Percentiles rank a stretch among this genome's conserved stretches.
Evolutionary conservation across 1,139 yeast species (phyloP).

Genomic region (Kodamaea suecica): DNA sequence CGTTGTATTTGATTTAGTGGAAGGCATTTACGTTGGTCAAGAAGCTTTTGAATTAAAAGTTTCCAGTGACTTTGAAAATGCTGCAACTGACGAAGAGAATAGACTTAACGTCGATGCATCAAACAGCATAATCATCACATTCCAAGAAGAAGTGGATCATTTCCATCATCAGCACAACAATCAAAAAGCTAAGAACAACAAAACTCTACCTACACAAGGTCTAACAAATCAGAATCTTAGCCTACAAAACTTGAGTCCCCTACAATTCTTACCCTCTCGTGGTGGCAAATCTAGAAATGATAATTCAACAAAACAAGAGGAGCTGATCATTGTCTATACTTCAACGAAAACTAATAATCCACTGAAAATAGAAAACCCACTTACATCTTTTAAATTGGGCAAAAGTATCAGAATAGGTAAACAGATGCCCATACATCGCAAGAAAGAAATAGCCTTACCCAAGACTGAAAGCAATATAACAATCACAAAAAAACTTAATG

Average conservation of each 20-base stretch:
- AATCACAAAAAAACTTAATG: constrained; percentile 4
- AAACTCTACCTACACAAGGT: constrained; percentile 5
- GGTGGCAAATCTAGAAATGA: constrained; percentile 6
- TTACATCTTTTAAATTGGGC: constrained; percentile 36
- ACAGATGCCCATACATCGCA: constrained; percentile 25
- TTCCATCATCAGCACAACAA: constrained; percentile 9
- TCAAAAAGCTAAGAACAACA: constrained; percentile 4
- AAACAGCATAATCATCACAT: constrained; percentile 33
- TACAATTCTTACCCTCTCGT: constrained; percentile 10
- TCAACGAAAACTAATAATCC: constrained; percentile 22
- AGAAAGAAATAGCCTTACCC: constrained; percentile 8
- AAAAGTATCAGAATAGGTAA: constrained; percentile 34
- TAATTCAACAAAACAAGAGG: constrained; percentile 17
- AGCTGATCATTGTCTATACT: constrained; percentile 38
- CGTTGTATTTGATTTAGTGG: constrained; percentile 53
- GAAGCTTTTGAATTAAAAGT: constrained; percentile 26
- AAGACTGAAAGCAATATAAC: background rate
- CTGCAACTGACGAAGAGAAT: no score
- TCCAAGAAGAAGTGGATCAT: constrained; percentile 30
- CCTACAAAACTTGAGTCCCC: constrained; percentile 8
- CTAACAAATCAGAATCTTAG: constrained; percentile 4
- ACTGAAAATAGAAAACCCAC: constrained; percentile 26
- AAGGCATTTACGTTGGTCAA: constrained; percentile 40
- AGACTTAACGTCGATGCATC: constrained; percentile 30
- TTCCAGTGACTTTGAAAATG: constrained; percentile 17